Percentiles rank a stretch among this genome's conserved stretches.
Evolutionary conservation across 169 alveolate species (phyloP).

Genomic region (Babesia ovata): DNA sequence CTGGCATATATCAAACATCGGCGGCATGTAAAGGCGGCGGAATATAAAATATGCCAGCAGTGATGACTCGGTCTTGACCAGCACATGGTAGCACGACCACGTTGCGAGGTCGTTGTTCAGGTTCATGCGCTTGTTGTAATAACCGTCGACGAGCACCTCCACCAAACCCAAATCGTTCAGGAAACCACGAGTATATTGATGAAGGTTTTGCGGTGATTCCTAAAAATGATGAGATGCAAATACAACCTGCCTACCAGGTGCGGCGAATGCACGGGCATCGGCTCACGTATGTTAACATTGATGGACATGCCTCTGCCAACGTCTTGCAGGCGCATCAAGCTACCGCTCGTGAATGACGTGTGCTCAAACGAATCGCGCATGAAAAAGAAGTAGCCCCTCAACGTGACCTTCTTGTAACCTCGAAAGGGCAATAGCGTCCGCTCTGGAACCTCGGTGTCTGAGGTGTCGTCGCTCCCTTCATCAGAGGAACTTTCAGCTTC

Average conservation of each 20-base stretch:
- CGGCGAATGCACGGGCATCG: slow-evolving; percentile 16
- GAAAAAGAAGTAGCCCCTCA: slow-evolving; percentile 54
- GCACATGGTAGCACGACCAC: slow-evolving; percentile 64
- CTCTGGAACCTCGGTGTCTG: neutral
- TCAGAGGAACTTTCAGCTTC: slow-evolving; percentile 29
- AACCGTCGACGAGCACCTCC: slow-evolving; percentile 37
- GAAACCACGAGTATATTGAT: slow-evolving; percentile 41
- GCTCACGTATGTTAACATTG: slow-evolving; percentile 37
- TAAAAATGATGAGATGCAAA: neutral
- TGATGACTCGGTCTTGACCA: slow-evolving; percentile 21
- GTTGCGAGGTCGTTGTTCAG: slow-evolving; percentile 58
- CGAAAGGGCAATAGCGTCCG: slow-evolving; percentile 55
- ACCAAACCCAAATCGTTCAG: slow-evolving; percentile 18
- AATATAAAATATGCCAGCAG: slow-evolving; percentile 43
- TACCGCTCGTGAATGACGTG: slow-evolving; percentile 47
- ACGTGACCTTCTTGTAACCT: slow-evolving; percentile 50
- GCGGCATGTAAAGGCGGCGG: slow-evolving; percentile 63
- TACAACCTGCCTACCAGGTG: slow-evolving; percentile 20
- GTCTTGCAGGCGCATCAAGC: slow-evolving; percentile 38
- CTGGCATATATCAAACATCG: slow-evolving; percentile 62
- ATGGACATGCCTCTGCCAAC: slow-evolving; percentile 44
- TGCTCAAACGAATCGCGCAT: slow-evolving; percentile 40
- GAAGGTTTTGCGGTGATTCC: slow-evolving; percentile 33
- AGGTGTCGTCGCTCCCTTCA: slow-evolving; percentile 10
- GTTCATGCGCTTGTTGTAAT: slow-evolving; percentile 63